A percentile compares a stretch with the other conserved stretches of the same genome.
Conservation (phyloP, 768 basidiomycete genomes). For the Hebeloma cylindrosporum region DNA sequence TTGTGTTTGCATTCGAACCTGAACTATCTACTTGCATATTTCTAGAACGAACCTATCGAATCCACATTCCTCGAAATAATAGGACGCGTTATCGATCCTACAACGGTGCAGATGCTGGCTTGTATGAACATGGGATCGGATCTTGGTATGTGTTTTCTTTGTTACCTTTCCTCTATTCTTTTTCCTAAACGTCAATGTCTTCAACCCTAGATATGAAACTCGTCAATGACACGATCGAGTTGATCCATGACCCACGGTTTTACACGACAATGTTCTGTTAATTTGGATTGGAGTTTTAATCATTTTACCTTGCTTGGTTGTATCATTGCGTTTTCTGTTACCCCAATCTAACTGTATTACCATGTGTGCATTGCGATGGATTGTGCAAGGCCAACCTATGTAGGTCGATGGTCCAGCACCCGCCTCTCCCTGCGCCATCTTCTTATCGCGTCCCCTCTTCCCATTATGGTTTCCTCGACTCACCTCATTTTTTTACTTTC, state of each 20-base stretch:
- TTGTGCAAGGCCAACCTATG: too few species aligned
- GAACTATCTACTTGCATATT: not conserved
- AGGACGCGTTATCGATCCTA: constrained; percentile 55
- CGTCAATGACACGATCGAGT: constrained; percentile 59
- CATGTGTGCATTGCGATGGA: too few species aligned
- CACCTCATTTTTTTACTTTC: constrained; percentile 78
- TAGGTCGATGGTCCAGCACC: too few species aligned
- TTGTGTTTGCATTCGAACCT: constrained; percentile 4
- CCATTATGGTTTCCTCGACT: constrained; percentile 71
- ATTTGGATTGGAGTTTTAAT: not conserved
- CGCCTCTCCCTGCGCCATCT: constrained; percentile 79
- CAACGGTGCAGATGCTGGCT: constrained; percentile 55
- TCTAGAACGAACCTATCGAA: constrained; percentile 43
- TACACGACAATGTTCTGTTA: constrained; percentile 45
- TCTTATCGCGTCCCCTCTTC: constrained; percentile 86
- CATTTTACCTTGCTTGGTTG: constrained; percentile 1
- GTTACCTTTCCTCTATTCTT: not conserved
- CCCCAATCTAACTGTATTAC: constrained; percentile 4
- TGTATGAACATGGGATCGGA: constrained; percentile 58
- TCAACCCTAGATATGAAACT: constrained; percentile 49
- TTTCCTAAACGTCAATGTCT: constrained; percentile 2
- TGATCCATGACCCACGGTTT: constrained; percentile 61
- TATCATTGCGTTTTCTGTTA: constrained; percentile 3
- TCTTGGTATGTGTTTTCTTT: constrained; percentile 51
- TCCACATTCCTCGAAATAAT: constrained; percentile 68